Evolutionary conservation across 805 yeast genomes (phyloP).

Genomic region (Torulaspora indica): DNA sequence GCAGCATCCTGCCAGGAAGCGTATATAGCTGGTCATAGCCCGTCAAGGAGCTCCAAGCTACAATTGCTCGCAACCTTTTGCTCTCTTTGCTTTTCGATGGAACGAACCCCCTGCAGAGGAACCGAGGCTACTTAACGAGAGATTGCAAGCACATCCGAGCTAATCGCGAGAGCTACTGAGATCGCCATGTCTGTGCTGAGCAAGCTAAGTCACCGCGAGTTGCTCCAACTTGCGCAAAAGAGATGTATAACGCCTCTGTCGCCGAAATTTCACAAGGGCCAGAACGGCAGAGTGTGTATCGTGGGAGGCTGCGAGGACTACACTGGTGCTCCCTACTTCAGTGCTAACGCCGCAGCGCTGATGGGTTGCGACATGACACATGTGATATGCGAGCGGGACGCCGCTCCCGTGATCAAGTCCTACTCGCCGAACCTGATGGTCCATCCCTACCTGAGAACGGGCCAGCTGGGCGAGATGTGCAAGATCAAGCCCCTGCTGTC

Average conservation of each 20-base stretch:
- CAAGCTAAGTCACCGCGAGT: slow-evolving; percentile 37
- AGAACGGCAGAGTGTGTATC: slow-evolving; percentile 76
- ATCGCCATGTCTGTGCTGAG: slow-evolving; percentile 8
- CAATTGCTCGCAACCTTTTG: not conserved
- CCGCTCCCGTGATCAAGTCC: slow-evolving; percentile 75
- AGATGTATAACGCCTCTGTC: slow-evolving; percentile 69
- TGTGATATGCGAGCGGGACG: slow-evolving; percentile 74
- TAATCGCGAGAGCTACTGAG: too few species aligned
- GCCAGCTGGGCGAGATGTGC: slow-evolving; percentile 46
- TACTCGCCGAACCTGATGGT: slow-evolving; percentile 95
- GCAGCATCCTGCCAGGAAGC: not conserved
- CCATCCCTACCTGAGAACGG: slow-evolving; percentile 76
- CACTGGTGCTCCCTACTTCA: slow-evolving; percentile 94
- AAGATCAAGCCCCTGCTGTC: slow-evolving; percentile 52
- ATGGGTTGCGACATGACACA: slow-evolving; percentile 89
- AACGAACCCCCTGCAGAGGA: slow-evolving; percentile 3
- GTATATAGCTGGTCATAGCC: too few species aligned
- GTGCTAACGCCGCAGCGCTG: slow-evolving; percentile 77
- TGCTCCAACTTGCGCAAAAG: slow-evolving; percentile 46
- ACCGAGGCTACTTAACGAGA: slow-evolving; percentile 1
- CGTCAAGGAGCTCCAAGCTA: not conserved
- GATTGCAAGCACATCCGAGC: slow-evolving; percentile 1
- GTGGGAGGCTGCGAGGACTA: slow-evolving; percentile 95
- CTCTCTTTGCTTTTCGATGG: slow-evolving; percentile 1
- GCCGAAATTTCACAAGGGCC: slow-evolving; percentile 80